Evolutionary conservation across 768 basidiomycete species (phyloP), one percentile per base, ranked within the genome.

Genomic region (Clitopilus hobsonii): DNA sequence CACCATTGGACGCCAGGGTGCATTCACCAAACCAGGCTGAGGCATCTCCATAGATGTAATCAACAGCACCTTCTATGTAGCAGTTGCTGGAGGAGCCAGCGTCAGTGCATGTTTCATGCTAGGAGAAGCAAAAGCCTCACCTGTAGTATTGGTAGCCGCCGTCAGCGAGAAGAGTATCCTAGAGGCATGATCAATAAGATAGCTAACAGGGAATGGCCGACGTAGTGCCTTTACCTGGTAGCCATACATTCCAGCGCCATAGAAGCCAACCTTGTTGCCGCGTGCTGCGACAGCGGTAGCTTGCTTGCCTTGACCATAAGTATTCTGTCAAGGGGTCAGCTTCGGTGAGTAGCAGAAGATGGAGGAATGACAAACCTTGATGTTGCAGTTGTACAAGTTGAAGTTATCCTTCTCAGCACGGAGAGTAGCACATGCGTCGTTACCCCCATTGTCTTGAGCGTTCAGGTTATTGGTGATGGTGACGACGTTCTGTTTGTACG

Each of bases 351-450:
- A 30, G 14, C n/a, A 14, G 29, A 30, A 6, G 14, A 30, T 69
- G 32, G 32, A 4, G 13, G n/a, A 36, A 4, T 36, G 4, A n/a
- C 32, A 36, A 26, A 70, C 70, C 38, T 60, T 56, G 38, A 71
- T 57, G 53, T 71, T 65, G 10, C 69, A 56, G 51, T 71, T 70
- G 54, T 70, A 71, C 27, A 70, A 28, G 18, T 61, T 56, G 27
- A 70, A 67, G 49, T 68, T 63, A 52, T 67, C 62, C 27, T 66
- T 66, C 53, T 69, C 63, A 10, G 69, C 63, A 11, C 68, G 62
- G 8, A 71, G 59, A 18, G 70, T 70, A 0, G 67, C 70, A 22
- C 61, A 64, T 5, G 54, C 32, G 45, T 71, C 69, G 47, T 71
- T 64, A 30, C 59, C 67, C 3, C 68, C 68, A 2, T 67, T 65